Base-by-base conservation (phyloP, 805 yeast genomes). In the Saccharomycopsis capsularis region DNA sequence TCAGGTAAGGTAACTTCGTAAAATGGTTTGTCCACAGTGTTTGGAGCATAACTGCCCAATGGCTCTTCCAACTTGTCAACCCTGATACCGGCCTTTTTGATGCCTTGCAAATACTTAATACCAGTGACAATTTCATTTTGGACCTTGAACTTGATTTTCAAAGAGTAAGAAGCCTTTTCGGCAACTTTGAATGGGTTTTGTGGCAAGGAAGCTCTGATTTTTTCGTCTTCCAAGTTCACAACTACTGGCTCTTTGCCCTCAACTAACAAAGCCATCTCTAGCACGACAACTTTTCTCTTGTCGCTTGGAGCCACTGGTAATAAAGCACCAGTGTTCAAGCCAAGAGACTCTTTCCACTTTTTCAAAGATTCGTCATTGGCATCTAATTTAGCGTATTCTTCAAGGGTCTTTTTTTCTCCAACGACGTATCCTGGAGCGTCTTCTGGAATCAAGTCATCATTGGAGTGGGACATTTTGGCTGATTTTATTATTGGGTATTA, bases 41-140 rank as follows among this genome's bases (percentile, higher is more conserved):
- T 85, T 57, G 97, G 97, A 7, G 95, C 90, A 64, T 82, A 90
- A 3, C 93, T 82, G 3, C 97, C 97, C 62, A 88, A 74, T 40
- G 90, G 93, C 64, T 88, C 95, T 56, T 86, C 95, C 39, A 81
- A 68, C 62, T 83, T 86, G 62, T 87, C 95, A 37, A 90, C 87
- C 23, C 90, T 77, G 54, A 90, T 85, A 30, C 95, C 96, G 1
- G 90, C 80, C 63, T 89, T 85, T 66, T 87, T 88, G 55, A 88
- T 83, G 18, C 78, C 79, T 65, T 87, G 96, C 56, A 86, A 74
- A 64, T 89, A 90, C 62, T 83, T 81, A 62, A 90, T 75, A 1
- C 97, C 97, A 1, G 96, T 89, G 58, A 90, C 81, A 56, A 90
- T 86, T 63, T 86, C 95, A 60, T 85, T 91, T 65, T 89, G 96